These are phyloP conservation scores for Odontarrhena argentea DNA, from an alignment of 345 rosid species.

Conservation along the genomic window DNA sequence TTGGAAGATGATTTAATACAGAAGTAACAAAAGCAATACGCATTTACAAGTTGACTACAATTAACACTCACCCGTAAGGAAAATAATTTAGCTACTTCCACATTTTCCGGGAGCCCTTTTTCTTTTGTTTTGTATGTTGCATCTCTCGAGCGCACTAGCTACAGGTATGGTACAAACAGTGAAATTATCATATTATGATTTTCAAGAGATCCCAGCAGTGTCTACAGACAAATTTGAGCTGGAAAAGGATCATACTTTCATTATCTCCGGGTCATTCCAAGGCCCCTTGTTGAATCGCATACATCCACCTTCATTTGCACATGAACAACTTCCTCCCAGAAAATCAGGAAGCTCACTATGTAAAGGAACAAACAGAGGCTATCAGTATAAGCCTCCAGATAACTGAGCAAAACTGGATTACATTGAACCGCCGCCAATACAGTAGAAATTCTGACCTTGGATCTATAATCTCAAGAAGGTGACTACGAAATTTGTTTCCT, in stretches of 20 bases:
- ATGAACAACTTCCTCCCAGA: slow-evolving; percentile 90
- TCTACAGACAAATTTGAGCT: slow-evolving; percentile 8
- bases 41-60: slow-evolving; percentile 18
- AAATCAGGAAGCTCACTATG: slow-evolving; percentile 92
- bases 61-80: slow-evolving; percentile 54
- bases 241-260: slow-evolving; percentile 61
- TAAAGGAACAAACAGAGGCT: slow-evolving; percentile 10
- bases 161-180: slow-evolving; percentile 39
- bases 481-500: slow-evolving; percentile 70
- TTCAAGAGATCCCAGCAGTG: background rate
- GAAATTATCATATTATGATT: slow-evolving; percentile 23
- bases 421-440: background rate
- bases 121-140: slow-evolving; percentile 56
- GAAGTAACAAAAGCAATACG: slow-evolving; percentile 7
- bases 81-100: slow-evolving; percentile 57
- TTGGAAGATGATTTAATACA: slow-evolving; percentile 14
- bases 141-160: slow-evolving; percentile 70
- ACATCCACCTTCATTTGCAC: slow-evolving; percentile 83
- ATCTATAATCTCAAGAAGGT: slow-evolving; percentile 79
- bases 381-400: slow-evolving; percentile 25
- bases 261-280: slow-evolving; percentile 83
- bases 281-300: slow-evolving; percentile 85
- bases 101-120: slow-evolving; percentile 51
- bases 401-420: background rate
- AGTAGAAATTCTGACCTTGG: slow-evolving; percentile 55